A percentile compares a stretch with the other conserved stretches of the same genome.
Conservation (phyloP, 768 basidiomycete genomes). For the Lactarius hatsudake region DNA sequence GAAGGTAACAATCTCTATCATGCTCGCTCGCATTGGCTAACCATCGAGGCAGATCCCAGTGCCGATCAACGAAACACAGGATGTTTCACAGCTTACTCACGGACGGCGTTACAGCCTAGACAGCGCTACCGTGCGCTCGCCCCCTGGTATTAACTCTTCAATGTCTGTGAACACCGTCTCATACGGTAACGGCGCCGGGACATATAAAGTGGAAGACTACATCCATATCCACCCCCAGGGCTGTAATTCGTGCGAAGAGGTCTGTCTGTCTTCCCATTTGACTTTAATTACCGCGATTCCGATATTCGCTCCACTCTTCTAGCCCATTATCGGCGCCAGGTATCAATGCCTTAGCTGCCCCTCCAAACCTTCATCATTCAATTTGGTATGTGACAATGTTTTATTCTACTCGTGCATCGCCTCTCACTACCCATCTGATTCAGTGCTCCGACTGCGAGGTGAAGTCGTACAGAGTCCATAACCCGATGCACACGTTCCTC, state of each 20-base stretch:
- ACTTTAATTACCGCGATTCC: not conserved
- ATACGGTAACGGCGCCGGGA: not conserved
- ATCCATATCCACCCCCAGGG: conserved; percentile 22
- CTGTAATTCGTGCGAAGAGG: conserved; percentile 22
- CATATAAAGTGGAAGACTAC: not conserved
- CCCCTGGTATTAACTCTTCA: conserved; percentile 21
- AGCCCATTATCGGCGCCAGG: conserved; percentile 74
- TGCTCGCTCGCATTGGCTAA: not conserved
- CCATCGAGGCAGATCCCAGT: conserved; percentile 65
- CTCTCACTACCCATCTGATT: not conserved
- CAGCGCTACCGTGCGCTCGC: conserved; percentile 8
- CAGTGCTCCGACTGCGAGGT: conserved; percentile 83
- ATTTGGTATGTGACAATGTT: conserved; percentile 52
- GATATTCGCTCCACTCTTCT: not conserved
- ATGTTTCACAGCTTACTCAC: conserved; percentile 33
- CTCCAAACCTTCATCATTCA: conserved; percentile 67
- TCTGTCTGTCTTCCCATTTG: not conserved
- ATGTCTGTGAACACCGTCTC: conserved; percentile 9
- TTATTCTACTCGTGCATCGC: not conserved
- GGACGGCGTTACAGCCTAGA: conserved; percentile 13
- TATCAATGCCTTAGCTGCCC: conserved; percentile 92
- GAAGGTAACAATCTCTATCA: conserved; percentile 53
- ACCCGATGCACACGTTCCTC: conserved; percentile 85
- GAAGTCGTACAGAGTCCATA: conserved; percentile 76
- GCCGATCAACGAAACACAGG: conserved; percentile 77